Evolutionary conservation across 2,329 filamentous ascomycete genomes (phyloP).

Genomic region (Trichoderma sp.): DNA sequence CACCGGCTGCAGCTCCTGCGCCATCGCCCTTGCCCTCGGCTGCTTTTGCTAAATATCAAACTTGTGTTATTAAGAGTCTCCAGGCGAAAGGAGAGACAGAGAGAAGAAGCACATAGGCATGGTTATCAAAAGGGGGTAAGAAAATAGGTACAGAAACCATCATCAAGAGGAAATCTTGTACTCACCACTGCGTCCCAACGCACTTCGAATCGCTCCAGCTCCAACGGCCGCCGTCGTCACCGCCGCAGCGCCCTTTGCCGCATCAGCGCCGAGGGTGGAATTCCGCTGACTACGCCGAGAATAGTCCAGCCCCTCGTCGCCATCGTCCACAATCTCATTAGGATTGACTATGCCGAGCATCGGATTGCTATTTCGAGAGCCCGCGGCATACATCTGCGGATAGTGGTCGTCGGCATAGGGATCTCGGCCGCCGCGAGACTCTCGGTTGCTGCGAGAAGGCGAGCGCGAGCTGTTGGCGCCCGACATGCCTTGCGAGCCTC

Average conservation of each 20-base stretch:
- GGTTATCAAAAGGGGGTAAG: not conserved
- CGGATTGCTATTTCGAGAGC: slow-evolving; percentile 50
- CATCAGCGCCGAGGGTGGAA: slow-evolving; percentile 62
- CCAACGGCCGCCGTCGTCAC: slow-evolving; percentile 49
- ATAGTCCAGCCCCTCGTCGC: slow-evolving; percentile 77
- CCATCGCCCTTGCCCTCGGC: not conserved
- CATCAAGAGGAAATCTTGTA: not conserved
- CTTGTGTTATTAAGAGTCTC: not conserved
- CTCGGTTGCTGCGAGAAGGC: slow-evolving; percentile 55
- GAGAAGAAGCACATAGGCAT: not conserved
- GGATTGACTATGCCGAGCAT: slow-evolving; percentile 70
- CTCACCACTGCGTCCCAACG: slow-evolving; percentile 38
- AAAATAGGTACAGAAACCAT: not conserved
- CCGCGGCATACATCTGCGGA: slow-evolving; percentile 59
- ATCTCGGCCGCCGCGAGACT: slow-evolving; percentile 53
- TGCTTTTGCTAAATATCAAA: slow-evolving; percentile 4
- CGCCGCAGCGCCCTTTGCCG: slow-evolving; percentile 36
- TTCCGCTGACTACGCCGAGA: slow-evolving; percentile 50
- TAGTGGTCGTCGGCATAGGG: slow-evolving; percentile 69
- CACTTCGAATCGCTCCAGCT: slow-evolving; percentile 42
- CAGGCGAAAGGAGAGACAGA: not conserved
- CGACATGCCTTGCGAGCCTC: slow-evolving; percentile 41
- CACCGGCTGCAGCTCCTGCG: slow-evolving; percentile 31
- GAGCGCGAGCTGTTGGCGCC: slow-evolving; percentile 43
- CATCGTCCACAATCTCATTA: slow-evolving; percentile 81